Percentiles rank a stretch among this genome's conserved stretches.
These are phyloP conservation scores for Passalora sequoiae DNA, from an alignment of 2,329 filamentous ascomycete genomes.

Conservation along the genomic window DNA sequence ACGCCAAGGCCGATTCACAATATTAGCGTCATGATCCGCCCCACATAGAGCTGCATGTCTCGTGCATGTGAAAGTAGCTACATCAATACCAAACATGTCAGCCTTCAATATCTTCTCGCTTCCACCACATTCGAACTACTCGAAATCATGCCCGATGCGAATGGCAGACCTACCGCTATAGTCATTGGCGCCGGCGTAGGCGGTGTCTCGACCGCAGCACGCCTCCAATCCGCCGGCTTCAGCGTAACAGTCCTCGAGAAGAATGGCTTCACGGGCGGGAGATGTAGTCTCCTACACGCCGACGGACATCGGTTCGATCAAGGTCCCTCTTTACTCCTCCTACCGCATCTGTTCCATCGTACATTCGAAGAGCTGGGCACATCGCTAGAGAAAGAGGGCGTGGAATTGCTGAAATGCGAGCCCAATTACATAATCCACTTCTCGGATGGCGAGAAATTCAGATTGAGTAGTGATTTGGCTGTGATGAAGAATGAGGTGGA, in stretches of 20 bases:
- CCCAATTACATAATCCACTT: slow-evolving; percentile 75
- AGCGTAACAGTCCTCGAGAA: slow-evolving; percentile 73
- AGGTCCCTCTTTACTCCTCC: slow-evolving; percentile 66
- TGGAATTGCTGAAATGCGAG: slow-evolving; percentile 65
- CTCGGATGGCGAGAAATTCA: slow-evolving; percentile 59
- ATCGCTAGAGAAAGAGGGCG: slow-evolving; percentile 59
- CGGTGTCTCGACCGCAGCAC: slow-evolving; percentile 63
- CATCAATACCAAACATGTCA: background rate
- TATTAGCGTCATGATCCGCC: background rate
- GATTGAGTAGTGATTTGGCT: slow-evolving; percentile 62
- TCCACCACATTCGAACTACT: background rate
- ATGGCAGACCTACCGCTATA: slow-evolving; percentile 39
- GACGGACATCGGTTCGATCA: slow-evolving; percentile 67
- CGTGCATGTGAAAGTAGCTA: background rate
- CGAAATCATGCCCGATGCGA: background rate
- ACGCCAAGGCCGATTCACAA: background rate
- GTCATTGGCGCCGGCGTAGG: slow-evolving; percentile 63
- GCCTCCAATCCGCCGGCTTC: slow-evolving; percentile 65
- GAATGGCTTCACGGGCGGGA: slow-evolving; percentile 65
- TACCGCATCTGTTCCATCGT: slow-evolving; percentile 65
- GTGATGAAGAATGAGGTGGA: slow-evolving; percentile 67
- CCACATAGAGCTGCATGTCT: background rate
- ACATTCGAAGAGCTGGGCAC: slow-evolving; percentile 66
- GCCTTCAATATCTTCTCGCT: background rate
- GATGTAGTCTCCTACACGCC: slow-evolving; percentile 62